Percentiles rank a stretch among this genome's conserved stretches.
Conservation (phyloP, 1,284 basidiomycete species). For the Rhodofomes roseus region DNA sequence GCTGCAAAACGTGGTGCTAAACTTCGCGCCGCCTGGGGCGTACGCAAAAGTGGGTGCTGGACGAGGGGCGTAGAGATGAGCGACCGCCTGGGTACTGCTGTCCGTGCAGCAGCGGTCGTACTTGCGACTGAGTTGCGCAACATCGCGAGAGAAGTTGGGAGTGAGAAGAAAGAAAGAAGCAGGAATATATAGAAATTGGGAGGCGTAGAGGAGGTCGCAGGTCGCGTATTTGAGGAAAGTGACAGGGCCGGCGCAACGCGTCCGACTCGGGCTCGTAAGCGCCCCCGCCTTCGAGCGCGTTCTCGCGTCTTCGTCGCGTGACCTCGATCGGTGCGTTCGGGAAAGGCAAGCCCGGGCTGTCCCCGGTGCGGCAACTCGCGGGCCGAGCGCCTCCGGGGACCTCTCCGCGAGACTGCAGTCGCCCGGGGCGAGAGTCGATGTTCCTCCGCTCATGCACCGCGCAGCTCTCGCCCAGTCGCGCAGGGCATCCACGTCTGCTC, state of each 20-base stretch:
- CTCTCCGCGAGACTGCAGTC: background rate
- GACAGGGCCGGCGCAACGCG: background rate
- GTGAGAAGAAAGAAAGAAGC: background rate
- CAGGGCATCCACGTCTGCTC: slow-evolving; percentile 3
- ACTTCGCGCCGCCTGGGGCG: background rate
- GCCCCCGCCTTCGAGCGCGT: slow-evolving; percentile 1
- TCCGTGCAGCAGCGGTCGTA: background rate
- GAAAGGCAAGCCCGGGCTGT: background rate
- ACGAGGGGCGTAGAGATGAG: background rate
- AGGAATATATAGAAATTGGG: background rate
- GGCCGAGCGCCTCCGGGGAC: background rate
- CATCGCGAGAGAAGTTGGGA: background rate
- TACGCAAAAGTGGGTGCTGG: slow-evolving; percentile 1
- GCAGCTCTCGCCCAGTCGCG: slow-evolving; percentile 2
- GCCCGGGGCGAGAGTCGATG: background rate
- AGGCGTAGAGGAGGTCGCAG: background rate
- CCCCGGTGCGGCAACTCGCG: background rate
- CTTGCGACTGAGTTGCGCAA: background rate
- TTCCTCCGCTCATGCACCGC: background rate
- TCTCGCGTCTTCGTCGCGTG: slow-evolving; percentile 7
- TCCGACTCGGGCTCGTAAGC: background rate
- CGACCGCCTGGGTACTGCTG: background rate
- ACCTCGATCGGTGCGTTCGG: background rate
- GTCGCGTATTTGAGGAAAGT: background rate
- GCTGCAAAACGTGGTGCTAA: background rate